Evolutionary conservation across 805 yeast genomes (phyloP).

Genomic region (Aciculoconidium aculeatum): DNA sequence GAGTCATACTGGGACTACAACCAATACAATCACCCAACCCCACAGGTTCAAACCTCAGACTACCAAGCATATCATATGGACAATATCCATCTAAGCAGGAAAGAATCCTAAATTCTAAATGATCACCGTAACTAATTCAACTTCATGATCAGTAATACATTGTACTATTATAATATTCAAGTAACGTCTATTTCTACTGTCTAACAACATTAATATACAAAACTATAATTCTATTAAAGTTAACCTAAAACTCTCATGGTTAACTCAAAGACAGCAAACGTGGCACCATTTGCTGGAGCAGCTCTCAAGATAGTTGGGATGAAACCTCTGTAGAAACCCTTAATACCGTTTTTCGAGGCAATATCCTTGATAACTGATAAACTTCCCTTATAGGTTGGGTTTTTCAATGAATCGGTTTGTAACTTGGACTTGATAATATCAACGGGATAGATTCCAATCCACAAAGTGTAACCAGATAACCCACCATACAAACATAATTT

Average conservation of each 20-base stretch:
- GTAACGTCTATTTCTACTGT: too few relatives aligned
- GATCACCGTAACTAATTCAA: too few relatives aligned
- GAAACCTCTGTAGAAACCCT: slow-evolving; percentile 87
- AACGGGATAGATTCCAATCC: slow-evolving; percentile 81
- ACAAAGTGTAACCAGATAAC: slow-evolving; percentile 81
- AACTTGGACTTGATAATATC: slow-evolving; percentile 88
- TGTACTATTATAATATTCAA: too few relatives aligned
- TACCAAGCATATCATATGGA: too few relatives aligned
- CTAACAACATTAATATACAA: slow-evolving; percentile 1
- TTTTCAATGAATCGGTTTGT: slow-evolving; percentile 57
- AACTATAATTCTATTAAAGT: slow-evolving; percentile 1
- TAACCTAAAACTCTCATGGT: slow-evolving; percentile 63
- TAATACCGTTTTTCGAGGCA: slow-evolving; percentile 52
- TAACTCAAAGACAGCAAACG: slow-evolving; percentile 88
- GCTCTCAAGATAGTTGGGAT: slow-evolving; percentile 91
- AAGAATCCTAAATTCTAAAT: too few relatives aligned
- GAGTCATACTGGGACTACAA: slow-evolving; percentile 7
- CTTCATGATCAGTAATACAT: too few relatives aligned
- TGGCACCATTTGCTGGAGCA: slow-evolving; percentile 97
- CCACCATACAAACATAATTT: slow-evolving; percentile 86
- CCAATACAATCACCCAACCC: too few relatives aligned
- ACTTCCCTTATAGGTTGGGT: slow-evolving; percentile 56
- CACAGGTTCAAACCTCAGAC: too few relatives aligned
- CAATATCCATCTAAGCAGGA: too few relatives aligned
- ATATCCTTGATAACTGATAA: slow-evolving; percentile 55